Percentiles rank a stretch among this genome's conserved stretches.
phyloP scores from a whole-genome alignment of 2,329 filamentous ascomycete species.

The Anisogramma anomala region DNA sequence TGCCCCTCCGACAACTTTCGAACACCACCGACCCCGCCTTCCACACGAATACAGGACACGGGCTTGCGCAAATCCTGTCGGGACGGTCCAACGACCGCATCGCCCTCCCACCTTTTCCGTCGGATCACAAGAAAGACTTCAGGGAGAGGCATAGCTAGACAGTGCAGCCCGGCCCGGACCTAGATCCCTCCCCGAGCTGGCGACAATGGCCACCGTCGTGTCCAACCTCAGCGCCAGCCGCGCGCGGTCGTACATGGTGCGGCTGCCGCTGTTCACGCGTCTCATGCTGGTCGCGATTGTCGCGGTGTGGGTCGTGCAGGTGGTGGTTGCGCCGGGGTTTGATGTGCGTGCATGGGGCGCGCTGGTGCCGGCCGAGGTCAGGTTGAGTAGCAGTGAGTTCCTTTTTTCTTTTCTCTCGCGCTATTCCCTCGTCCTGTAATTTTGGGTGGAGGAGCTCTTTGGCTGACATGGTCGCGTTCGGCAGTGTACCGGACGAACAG shows the following conservation, averaged over 20 bases:
- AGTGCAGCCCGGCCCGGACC: not conserved
- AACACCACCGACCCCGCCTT: not conserved
- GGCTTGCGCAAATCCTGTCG: not conserved
- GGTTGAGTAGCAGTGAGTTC: slow-evolving; percentile 55
- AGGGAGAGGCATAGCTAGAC: not conserved
- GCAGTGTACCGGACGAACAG: slow-evolving; percentile 88
- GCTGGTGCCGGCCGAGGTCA: slow-evolving; percentile 65
- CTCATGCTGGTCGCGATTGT: slow-evolving; percentile 55
- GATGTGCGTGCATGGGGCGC: slow-evolving; percentile 66
- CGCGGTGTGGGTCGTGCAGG: slow-evolving; percentile 41
- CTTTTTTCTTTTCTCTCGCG: not conserved
- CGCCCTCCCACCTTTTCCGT: not conserved
- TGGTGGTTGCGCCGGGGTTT: slow-evolving; percentile 50
- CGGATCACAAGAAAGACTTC: not conserved
- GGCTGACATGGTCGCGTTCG: slow-evolving; percentile 26
- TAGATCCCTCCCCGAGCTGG: not conserved
- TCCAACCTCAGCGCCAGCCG: slow-evolving; percentile 57
- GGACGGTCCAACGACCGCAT: not conserved
- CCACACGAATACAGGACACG: slow-evolving; percentile 1
- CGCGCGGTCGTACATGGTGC: slow-evolving; percentile 68
- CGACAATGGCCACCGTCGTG: slow-evolving; percentile 23
- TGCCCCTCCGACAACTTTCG: not conserved
- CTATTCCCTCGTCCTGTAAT: not conserved
- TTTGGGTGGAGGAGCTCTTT: not conserved
- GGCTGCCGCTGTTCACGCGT: slow-evolving; percentile 81